Base-by-base conservation (phyloP, 2,329 filamentous ascomycete genomes). In the Thelonectria rubi region DNA sequence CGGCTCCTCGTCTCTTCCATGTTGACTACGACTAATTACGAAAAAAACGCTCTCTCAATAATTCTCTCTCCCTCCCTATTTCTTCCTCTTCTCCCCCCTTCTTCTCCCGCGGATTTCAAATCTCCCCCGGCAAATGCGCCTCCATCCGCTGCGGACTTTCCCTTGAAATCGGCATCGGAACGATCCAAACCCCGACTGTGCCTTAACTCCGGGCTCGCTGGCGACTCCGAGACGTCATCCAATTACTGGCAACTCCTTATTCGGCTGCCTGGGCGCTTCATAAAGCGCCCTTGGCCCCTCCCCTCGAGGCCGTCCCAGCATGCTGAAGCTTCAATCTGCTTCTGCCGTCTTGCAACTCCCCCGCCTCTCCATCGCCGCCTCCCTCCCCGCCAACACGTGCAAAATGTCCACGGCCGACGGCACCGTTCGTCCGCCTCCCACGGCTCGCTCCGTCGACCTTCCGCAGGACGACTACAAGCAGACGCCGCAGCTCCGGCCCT, bases 241-340 rank as follows among this genome's bases (percentile, higher is more conserved):
- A n/a, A n/a, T n/a, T 50, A 69, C 56, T 66, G 57, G 60, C 43
- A 55, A 47, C 49, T 50, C 39, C 30, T 51, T 53, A 32, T 53
- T 39, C 58, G 59, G 62, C 51, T 61, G 63, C 63, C 63, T 60
- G 70, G 65, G 68, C n/a, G 62, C 62, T 66, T 69, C 62, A 63
- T 37, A 65, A 68, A 69, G 67, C 59, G 63, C 63, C 55, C 48
- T n/a, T 55, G 58, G 51, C 51, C 55, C 63, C 66, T 52, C 24
- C 47, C 12, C 48, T 56, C 60, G 17, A 20, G 49, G n/a, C 67
- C 72, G 53, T 53, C 64, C 68, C 76, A 80, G 76, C 67, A 83
- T 84, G 81, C 78, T 82, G 73, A 82, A 77, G 69, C 74, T 73
- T 69, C 78, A 79, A 66, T 67, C 76, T 63, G 72, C 77, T 26